phyloP scores from a whole-genome alignment of 2,329 filamentous ascomycete genomes.

The Scedosporium boydii region DNA sequence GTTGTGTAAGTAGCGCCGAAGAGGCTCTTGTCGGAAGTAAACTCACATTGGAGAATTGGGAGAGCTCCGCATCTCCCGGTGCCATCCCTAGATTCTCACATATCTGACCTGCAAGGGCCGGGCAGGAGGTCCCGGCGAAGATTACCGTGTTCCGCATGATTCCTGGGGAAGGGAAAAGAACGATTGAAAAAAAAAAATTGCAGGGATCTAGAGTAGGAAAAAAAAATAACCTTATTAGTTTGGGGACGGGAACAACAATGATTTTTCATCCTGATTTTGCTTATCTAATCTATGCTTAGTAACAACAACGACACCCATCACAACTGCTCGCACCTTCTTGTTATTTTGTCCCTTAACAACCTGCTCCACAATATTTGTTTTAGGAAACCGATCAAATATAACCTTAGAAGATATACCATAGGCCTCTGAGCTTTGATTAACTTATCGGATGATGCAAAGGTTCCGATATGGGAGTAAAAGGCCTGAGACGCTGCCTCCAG shows the following conservation, averaged over 20 bases:
- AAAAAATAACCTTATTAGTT: too few relatives aligned
- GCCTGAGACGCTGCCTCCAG: slow-evolving; percentile 41
- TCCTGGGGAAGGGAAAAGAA: slow-evolving; percentile 13
- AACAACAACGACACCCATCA: background rate
- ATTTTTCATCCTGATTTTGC: too few relatives aligned
- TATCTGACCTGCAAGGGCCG: slow-evolving; percentile 54
- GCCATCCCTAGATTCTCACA: slow-evolving; percentile 59
- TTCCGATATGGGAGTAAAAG: slow-evolving; percentile 47
- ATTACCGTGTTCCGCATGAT: slow-evolving; percentile 57
- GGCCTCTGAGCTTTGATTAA: too few relatives aligned
- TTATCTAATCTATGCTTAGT: too few relatives aligned
- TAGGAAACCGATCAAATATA: background rate
- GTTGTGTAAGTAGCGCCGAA: background rate
- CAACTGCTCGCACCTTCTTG: background rate
- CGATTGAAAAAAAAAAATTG: background rate
- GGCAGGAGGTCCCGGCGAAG: slow-evolving; percentile 59
- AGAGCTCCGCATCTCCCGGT: slow-evolving; percentile 54
- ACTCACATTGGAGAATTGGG: slow-evolving; percentile 61
- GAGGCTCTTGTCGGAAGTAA: background rate
- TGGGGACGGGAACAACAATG: too few relatives aligned
- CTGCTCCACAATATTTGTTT: background rate
- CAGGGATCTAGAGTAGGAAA: background rate
- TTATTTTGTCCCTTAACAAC: background rate
- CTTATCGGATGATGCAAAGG: too few relatives aligned
- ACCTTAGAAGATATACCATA: too few relatives aligned